These are phyloP conservation scores for Fraxinus paxiana DNA, from an alignment of 305 asterid genomes.

Conservation along the genomic window DNA sequence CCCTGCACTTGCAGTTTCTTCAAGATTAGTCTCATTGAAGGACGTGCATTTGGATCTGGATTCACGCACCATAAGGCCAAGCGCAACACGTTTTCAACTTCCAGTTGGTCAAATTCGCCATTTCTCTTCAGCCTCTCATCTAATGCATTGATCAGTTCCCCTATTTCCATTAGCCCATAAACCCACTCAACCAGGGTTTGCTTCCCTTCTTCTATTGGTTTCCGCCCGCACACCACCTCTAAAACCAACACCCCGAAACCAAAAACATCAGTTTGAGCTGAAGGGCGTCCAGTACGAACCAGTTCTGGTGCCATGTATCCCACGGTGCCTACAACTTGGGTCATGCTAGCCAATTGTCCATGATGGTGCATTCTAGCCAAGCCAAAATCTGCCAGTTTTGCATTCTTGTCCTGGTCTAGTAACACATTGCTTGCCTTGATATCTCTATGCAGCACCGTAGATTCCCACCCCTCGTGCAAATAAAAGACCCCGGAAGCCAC, in stretches of 20 bases:
- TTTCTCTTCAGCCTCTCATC: conserved; percentile 18
- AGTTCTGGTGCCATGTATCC: conserved; percentile 42
- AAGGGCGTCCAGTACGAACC: conserved; percentile 29
- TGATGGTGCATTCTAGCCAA: conserved; percentile 40
- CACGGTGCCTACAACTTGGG: conserved; percentile 37
- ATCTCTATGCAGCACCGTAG: conserved; percentile 36
- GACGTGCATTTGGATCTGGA: conserved; percentile 29
- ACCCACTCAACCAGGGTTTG: conserved; percentile 31
- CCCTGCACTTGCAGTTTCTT: conserved; percentile 3
- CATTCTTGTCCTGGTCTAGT: conserved; percentile 36
- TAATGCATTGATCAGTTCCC: conserved; percentile 25
- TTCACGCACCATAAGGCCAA: conserved; percentile 31
- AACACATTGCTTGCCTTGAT: conserved; percentile 41
- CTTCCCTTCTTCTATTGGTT: conserved; percentile 32
- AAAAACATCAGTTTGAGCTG: conserved; percentile 33
- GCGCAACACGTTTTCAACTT: conserved; percentile 27
- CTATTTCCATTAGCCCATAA: conserved; percentile 28
- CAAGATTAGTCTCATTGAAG: conserved; percentile 40
- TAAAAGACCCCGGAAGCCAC: conserved; percentile 37
- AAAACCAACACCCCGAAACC: conserved; percentile 30
- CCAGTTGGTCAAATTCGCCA: conserved; percentile 25
- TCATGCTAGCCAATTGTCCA: conserved; percentile 30
- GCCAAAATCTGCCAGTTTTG: conserved; percentile 43
- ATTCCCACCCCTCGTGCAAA: conserved; percentile 41
- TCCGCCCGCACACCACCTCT: conserved; percentile 36